phyloP scores from a whole-genome alignment of 345 rosid species.

The Cardiospermum halicacabum region DNA sequence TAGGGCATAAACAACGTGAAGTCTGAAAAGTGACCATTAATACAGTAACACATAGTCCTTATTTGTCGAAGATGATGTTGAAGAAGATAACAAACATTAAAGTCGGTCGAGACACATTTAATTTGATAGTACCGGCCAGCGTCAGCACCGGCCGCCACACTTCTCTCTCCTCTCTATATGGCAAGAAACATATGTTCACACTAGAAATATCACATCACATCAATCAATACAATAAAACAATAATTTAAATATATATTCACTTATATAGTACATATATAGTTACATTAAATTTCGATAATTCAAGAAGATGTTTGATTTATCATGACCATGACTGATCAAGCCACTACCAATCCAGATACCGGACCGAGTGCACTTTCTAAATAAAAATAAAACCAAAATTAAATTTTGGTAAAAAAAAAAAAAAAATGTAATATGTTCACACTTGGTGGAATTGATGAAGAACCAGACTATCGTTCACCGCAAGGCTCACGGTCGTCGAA shows the following conservation, averaged over 20 bases:
- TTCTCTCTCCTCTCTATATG: background rate
- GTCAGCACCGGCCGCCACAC: constrained; percentile 17
- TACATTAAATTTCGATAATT: background rate
- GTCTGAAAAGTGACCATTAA: constrained; percentile 17
- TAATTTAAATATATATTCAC: background rate
- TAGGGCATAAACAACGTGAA: constrained; percentile 37
- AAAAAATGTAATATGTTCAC: constrained; percentile 9
- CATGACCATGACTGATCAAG: constrained; percentile 1
- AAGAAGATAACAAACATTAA: constrained; percentile 4
- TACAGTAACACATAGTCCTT: background rate
- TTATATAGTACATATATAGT: background rate
- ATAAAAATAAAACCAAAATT: constrained; percentile 19
- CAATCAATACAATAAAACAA: background rate
- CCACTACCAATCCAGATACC: constrained; percentile 46
- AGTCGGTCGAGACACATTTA: constrained; percentile 31
- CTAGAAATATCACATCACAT: background rate
- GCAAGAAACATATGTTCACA: background rate
- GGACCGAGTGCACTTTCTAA: constrained; percentile 39
- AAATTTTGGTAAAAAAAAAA: background rate
- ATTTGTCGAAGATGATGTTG: too few species aligned
- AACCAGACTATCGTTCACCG: constrained; percentile 56
- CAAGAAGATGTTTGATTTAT: background rate
- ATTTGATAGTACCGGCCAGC: constrained; percentile 8
- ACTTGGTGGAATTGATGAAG: too few species aligned
- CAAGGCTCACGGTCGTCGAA: constrained; percentile 46